These are phyloP conservation scores for Pseudogymnoascus sp. DNA, from an alignment of 2,329 filamentous ascomycete genomes.

Conservation along the genomic window DNA sequence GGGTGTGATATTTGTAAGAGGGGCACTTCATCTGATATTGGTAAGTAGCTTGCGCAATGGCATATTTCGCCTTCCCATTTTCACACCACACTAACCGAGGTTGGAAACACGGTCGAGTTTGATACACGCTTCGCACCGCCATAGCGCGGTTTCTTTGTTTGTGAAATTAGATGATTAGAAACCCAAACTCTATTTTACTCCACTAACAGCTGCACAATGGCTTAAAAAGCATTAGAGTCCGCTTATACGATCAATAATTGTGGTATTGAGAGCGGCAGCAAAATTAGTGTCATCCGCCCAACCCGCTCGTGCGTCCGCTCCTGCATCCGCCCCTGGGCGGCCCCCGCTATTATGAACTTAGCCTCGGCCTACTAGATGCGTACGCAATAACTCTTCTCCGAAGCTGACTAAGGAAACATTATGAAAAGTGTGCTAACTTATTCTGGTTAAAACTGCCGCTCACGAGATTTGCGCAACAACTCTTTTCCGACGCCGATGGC, in stretches of 20 bases:
- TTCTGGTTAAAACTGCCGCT: background rate
- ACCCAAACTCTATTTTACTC: background rate
- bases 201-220: background rate
- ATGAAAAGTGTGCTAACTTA: background rate
- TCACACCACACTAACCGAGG: background rate
- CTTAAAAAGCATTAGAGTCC: background rate
- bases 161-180: background rate
- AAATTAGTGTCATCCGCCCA: background rate
- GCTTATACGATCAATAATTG: background rate
- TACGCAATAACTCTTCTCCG: background rate
- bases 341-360: background rate
- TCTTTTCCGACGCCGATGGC: background rate
- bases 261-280: background rate
- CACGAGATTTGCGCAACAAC: background rate
- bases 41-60: background rate
- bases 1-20: background rate
- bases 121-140: too few relatives aligned
- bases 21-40: background rate
- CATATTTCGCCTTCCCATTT: background rate
- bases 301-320: conserved; percentile 2
- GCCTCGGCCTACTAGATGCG: background rate
- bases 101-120: background rate
- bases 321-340: background rate
- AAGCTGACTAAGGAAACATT: background rate
- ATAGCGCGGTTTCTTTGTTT: background rate